Base-by-base conservation (phyloP, 768 basidiomycete species). In the Hirschioporus abietinus region DNA sequence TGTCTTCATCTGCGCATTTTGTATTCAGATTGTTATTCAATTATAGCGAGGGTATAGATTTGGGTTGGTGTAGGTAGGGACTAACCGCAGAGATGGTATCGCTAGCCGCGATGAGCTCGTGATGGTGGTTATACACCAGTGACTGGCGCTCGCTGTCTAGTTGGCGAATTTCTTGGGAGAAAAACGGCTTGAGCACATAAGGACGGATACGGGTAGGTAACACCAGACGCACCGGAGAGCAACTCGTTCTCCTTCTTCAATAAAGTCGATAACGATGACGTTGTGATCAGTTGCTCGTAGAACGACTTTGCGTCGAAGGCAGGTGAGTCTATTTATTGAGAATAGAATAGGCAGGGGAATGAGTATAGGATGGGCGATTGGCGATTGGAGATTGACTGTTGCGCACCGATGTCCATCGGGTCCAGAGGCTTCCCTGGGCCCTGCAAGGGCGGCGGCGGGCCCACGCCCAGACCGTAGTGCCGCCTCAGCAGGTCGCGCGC, bases 101-200 rank as follows among this genome's bases (percentile, higher is more conserved):
- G 67, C 90, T 93, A 1, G 95, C 95, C 0, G 93, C 92, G 63
- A 97, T 95, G 23, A 97, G 88, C 70, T 97, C 95, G 67, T 95
- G 93, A 72, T 97, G 95, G 73, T 96, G 95, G 71, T 96, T 95
- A 74, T 97, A 97, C 12, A 97, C 95, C 59, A 97, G 81, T 9
- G 91, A 90, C 76, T 97, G 95, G 25, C 93, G 81, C 72, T 96
- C 95, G 72, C 90, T 87, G 66, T 96, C 93, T 17, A 97, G 78
- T 68, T 93, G 86, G 35, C 92, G 83, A 67, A 97, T 96, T 76
- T 96, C 95, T 95, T 68, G 1, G 60, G 10, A n/a, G 0, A 18
- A 35, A 23, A 57, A 27, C 52, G 64, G 10, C 24, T 64, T 27
- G 64, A 23, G n/a, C 42, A 52, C 24, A 24, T 26, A 20, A 60